phyloP scores from a whole-genome alignment of 2,329 filamentous ascomycete species.

The Fusarium pseudoanthophilum region DNA sequence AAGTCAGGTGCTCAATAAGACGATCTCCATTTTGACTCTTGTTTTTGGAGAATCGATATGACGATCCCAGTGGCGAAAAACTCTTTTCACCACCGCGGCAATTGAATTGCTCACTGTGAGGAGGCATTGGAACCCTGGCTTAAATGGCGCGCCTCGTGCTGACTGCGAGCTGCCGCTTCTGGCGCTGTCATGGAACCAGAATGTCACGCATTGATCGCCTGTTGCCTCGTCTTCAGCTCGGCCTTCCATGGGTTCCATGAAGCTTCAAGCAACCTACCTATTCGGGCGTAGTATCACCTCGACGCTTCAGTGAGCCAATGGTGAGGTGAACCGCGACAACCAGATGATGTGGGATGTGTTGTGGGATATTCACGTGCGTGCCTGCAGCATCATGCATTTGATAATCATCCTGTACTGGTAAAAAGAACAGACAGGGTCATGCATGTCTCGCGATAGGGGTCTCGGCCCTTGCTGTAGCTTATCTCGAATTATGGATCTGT shows the following conservation, averaged over 20 bases:
- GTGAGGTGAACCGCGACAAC: background rate
- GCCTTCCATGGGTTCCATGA: conserved; percentile 18
- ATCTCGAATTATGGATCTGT: conserved; percentile 16
- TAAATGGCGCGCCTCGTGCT: background rate
- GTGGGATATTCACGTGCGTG: conserved; percentile 1
- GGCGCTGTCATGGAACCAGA: background rate
- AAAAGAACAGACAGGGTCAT: background rate
- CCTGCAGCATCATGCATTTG: conserved; percentile 3
- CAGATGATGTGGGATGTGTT: background rate
- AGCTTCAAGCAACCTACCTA: conserved; percentile 25
- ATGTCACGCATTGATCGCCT: conserved; percentile 27
- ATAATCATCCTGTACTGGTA: background rate
- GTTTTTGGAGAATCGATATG: background rate
- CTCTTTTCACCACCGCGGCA: conserved; percentile 5
- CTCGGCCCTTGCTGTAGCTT: background rate
- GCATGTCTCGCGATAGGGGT: background rate
- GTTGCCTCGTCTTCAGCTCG: conserved; percentile 28
- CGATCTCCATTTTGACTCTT: conserved; percentile 6
- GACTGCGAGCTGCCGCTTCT: conserved; percentile 23
- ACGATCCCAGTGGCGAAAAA: conserved; percentile 19
- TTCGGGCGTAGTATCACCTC: conserved; percentile 1
- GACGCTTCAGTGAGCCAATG: background rate
- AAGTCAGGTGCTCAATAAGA: conserved; percentile 9
- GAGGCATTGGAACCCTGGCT: background rate
- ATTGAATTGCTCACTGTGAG: background rate